Evolutionary conservation across 208 protist genomes (phyloP), one percentile per base, ranked within the genome.

Genomic region (Lotmaria passim): DNA sequence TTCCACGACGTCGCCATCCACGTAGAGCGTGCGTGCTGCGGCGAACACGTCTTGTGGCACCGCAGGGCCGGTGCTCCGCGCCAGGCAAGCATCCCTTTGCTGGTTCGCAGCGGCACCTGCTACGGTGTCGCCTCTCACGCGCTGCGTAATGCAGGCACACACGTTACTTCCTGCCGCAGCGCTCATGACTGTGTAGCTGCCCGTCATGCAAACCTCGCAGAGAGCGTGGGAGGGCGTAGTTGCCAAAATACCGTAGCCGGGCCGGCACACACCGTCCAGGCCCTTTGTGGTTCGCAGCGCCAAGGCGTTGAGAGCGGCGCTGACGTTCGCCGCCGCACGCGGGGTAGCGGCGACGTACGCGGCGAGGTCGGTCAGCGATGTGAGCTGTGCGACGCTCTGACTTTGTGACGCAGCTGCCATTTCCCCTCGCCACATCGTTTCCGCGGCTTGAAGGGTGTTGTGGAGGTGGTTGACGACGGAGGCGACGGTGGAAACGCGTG

Each of bases 141-240:
- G 70, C 48, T 76, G 70, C 23, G 70, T 61, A n/a, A 70, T n/a
- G 46, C 70, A 76, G 17, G 43, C 36, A 26, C 70, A 76, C 53
- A n/a, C 10, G 28, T 60, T 70, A 7, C 33, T 57, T 11, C 63
- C 50, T n/a, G 31, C 17, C 30, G 69, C 41, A 23, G 69, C 52
- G 24, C 39, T 44, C 69, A 75, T 57, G n/a, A 58, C 48, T 19
- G 70, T 52, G 30, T 76, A 76, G 8, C 52, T 28, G 46, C 62
- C 62, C 19, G 3, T 24, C 26, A 36, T 33, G 30, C 70, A 76
- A 33, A 36, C 17, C 7, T 24, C 46, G 43, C 70, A 76, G 39
- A 17, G 6, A 7, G 53, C 1, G 8, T 6, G 6, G 1, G 38
- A 28, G 31, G 12, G 26, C 21, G 53, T 47, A 0, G 70, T 50